Evolutionary conservation across 1,284 basidiomycete species (phyloP).

Genomic region (Ganoderma leucocontextum): DNA sequence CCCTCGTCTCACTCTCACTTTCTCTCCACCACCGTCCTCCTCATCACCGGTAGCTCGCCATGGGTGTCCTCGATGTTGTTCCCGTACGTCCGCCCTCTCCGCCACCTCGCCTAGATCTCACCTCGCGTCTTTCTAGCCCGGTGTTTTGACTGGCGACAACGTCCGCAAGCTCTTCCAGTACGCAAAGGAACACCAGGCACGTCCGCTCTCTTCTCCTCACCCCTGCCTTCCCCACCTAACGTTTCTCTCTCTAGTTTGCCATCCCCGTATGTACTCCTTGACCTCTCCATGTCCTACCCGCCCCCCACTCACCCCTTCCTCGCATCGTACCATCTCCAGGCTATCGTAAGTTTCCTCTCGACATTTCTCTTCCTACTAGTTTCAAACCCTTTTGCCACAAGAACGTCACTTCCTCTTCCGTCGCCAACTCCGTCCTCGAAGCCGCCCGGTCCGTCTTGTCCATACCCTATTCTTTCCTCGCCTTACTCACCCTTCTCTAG

Average conservation of each 20-base stretch:
- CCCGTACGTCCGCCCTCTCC: constrained; percentile 55
- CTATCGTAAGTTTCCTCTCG: constrained; percentile 65
- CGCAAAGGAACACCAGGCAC: constrained; percentile 83
- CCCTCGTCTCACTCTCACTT: constrained; percentile 22
- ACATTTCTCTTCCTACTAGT: constrained; percentile 20
- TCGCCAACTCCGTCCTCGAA: constrained; percentile 88
- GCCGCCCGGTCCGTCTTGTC: constrained; percentile 71
- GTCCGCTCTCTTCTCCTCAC: constrained; percentile 35
- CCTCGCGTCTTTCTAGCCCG: constrained; percentile 60
- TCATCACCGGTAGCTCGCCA: constrained; percentile 37
- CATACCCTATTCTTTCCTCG: neutral
- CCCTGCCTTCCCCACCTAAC: neutral
- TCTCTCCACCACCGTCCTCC: constrained; percentile 24
- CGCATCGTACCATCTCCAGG: constrained; percentile 50
- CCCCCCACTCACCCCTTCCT: constrained; percentile 4
- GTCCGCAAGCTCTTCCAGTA: constrained; percentile 90
- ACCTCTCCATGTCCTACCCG: neutral
- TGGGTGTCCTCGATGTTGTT: constrained; percentile 78
- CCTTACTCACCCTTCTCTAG: constrained; percentile 40
- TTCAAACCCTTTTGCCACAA: constrained; percentile 39
- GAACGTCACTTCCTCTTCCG: constrained; percentile 91
- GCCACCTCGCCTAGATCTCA: constrained; percentile 14
- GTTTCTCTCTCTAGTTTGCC: constrained; percentile 66
- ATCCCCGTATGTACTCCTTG: constrained; percentile 72
- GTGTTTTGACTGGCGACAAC: constrained; percentile 89